A percentile compares a stretch with the other conserved stretches of the same genome.
These are phyloP conservation scores for Trichosporon faecale DNA, from an alignment of 1,284 basidiomycete species.

Conservation along the genomic window DNA sequence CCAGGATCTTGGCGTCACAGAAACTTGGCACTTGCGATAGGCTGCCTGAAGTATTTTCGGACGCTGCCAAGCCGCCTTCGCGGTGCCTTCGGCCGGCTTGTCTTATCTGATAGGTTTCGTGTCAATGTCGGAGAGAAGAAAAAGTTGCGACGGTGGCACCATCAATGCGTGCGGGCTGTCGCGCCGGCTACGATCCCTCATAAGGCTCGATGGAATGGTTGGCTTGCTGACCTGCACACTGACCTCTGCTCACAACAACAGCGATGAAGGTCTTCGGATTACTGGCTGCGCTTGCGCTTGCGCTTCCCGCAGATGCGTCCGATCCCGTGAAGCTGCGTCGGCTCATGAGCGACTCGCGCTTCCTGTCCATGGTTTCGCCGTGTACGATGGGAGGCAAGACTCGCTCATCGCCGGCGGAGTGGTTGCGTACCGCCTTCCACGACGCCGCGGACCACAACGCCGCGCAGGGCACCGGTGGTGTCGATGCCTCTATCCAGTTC, in stretches of 20 bases:
- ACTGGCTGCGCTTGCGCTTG: neutral
- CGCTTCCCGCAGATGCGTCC: neutral
- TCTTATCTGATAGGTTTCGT: constrained; percentile 5
- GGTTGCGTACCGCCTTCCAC: constrained; percentile 26
- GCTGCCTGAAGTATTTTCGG: neutral
- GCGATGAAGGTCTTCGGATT: neutral
- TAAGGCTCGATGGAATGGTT: neutral
- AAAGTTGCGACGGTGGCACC: neutral
- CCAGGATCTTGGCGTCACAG: neutral
- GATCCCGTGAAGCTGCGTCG: constrained; percentile 15
- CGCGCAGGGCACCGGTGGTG: constrained; percentile 21
- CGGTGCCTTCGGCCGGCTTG: neutral
- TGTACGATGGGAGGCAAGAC: constrained; percentile 33
- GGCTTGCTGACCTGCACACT: neutral
- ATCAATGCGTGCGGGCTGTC: neutral
- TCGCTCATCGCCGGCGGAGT: constrained; percentile 20
- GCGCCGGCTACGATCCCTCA: neutral
- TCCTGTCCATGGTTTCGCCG: constrained; percentile 26
- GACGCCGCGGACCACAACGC: constrained; percentile 24
- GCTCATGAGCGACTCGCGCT: constrained; percentile 17
- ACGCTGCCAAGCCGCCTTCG: neutral
- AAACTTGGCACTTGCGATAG: neutral
- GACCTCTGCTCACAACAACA: too few species aligned
- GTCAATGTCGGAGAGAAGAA: neutral
- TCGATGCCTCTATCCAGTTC: constrained; percentile 27